A percentile compares a stretch with the other conserved stretches of the same genome.
phyloP scores from a whole-genome alignment of 257 asterid species.

The Echium plantagineum region DNA sequence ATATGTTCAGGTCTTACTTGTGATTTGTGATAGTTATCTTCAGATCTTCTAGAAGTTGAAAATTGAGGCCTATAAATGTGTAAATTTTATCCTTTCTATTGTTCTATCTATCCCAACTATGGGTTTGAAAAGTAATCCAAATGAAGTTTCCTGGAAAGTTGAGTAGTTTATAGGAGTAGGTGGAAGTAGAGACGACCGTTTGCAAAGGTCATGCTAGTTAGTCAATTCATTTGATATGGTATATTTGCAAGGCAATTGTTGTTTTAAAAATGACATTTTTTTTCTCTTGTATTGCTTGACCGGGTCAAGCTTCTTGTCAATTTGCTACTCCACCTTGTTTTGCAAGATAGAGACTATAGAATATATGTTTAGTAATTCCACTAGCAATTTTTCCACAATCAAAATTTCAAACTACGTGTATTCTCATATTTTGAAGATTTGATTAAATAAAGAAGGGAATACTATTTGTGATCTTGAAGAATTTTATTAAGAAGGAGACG shows the following conservation, averaged over 20 bases:
- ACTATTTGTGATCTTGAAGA: neutral
- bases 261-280: neutral
- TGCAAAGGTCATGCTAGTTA: neutral
- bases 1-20: neutral
- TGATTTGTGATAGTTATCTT: neutral
- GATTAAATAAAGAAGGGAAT: neutral
- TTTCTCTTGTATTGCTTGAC: too few species aligned
- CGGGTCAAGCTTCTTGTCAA: too few species aligned
- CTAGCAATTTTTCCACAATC: neutral
- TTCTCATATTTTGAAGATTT: too few species aligned
- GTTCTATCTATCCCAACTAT: too few species aligned
- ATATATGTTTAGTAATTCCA: too few species aligned
- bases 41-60: conserved; percentile 5
- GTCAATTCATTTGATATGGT: conserved; percentile 12
- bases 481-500: neutral
- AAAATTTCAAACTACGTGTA: neutral
- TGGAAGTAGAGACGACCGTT: too few species aligned
- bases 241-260: conserved; percentile 12
- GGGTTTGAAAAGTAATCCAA: too few species aligned
- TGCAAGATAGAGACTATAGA: neutral
- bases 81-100: too few species aligned
- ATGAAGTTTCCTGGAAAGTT: too few species aligned
- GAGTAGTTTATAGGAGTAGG: too few species aligned
- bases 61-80: neutral
- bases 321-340: neutral